These are phyloP conservation scores for Kwoniella botswanensis DNA, from an alignment of 768 basidiomycete genomes.

Conservation along the genomic window DNA sequence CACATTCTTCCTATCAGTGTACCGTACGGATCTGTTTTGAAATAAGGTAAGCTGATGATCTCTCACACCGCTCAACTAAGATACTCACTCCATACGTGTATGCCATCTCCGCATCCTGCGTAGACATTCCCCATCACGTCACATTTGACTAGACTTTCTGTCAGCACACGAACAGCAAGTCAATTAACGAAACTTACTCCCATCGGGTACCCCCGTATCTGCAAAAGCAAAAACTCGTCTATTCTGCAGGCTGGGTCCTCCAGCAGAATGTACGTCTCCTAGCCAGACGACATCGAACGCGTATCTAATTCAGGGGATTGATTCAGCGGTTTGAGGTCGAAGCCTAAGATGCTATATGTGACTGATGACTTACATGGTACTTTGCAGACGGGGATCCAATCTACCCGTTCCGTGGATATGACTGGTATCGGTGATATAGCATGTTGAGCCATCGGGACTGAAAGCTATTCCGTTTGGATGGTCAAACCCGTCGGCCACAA, in stretches of 20 bases:
- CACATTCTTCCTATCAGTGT: constrained; percentile 29
- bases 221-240: constrained; percentile 33
- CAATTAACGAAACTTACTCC: constrained; percentile 24
- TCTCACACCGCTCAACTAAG: not conserved
- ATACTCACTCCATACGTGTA: constrained; percentile 36
- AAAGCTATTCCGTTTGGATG: constrained; percentile 42
- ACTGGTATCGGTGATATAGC: constrained; percentile 41
- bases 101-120: constrained; percentile 38
- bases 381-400: constrained; percentile 21
- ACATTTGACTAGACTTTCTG: constrained; percentile 31
- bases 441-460: constrained; percentile 23
- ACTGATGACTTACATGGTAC: constrained; percentile 29
- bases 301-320: constrained; percentile 20
- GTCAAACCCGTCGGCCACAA: constrained; percentile 36
- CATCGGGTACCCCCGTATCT: constrained; percentile 37
- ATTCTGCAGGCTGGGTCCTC: constrained; percentile 24
- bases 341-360: too few relatives aligned
- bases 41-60: not conserved
- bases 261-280: not conserved
- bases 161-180: not conserved
- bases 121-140: constrained; percentile 31
- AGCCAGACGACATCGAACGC: constrained; percentile 33
- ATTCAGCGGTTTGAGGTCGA: not conserved
- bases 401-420: constrained; percentile 29
- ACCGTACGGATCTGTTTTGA: constrained; percentile 16